These are phyloP conservation scores for Amesomyces nigricolor DNA, from an alignment of 2,329 filamentous ascomycete species.

Conservation along the genomic window DNA sequence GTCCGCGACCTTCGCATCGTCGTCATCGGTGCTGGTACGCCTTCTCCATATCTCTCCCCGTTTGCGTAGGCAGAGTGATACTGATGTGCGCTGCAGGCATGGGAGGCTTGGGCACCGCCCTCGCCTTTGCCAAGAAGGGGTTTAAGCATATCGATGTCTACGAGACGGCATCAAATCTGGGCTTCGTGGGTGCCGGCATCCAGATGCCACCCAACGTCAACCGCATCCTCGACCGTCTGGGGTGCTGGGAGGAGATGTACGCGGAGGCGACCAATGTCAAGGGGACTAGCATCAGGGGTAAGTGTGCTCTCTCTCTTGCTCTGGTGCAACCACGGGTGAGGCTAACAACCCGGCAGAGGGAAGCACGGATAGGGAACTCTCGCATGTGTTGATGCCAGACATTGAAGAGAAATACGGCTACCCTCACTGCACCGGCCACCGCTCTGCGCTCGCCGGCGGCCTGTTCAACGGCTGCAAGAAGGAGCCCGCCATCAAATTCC, in stretches of 20 bases:
- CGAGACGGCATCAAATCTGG: conserved; percentile 65
- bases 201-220: conserved; percentile 80
- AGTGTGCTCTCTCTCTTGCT: conserved; percentile 19
- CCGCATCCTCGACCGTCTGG: conserved; percentile 65
- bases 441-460: conserved; percentile 62
- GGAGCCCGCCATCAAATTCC: conserved; percentile 59
- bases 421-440: conserved; percentile 75
- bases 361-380: conserved; percentile 61
- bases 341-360: conserved; percentile 45
- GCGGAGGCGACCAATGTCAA: conserved; percentile 65
- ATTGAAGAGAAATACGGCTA: conserved; percentile 64
- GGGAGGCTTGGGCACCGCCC: conserved; percentile 67
- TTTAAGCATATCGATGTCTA: conserved; percentile 70
- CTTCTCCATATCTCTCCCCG: background rate
- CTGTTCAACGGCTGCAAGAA: conserved; percentile 65
- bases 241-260: conserved; percentile 66
- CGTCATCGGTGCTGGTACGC: conserved; percentile 31
- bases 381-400: conserved; percentile 63
- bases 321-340: background rate
- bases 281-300: conserved; percentile 66
- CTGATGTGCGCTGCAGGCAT: conserved; percentile 51
- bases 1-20: conserved; percentile 30
- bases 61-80: background rate
- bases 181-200: conserved; percentile 80
- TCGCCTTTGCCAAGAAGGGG: conserved; percentile 69